Conservation (phyloP, 164 flowering plant genomes). For the Nymphaea colorata region DNA sequence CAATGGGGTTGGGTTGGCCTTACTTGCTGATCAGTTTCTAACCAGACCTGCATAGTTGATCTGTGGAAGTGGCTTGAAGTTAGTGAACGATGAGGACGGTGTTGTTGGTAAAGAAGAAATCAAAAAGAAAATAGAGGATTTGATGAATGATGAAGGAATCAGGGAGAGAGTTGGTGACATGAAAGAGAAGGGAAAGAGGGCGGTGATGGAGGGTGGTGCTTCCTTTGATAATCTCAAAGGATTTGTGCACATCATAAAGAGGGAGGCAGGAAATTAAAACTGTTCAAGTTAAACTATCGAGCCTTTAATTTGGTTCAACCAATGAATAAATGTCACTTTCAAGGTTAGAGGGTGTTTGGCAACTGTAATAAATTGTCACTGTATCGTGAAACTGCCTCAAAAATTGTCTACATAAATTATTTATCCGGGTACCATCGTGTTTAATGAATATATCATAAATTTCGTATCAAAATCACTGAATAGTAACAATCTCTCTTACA, state of each 20-base stretch:
- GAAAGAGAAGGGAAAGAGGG: conserved; percentile 15
- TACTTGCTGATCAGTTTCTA: neutral
- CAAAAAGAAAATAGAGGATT: neutral
- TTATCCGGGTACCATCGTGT: too few species aligned
- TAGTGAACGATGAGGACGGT: neutral
- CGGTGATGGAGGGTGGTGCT: conserved; percentile 5
- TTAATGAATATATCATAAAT: too few species aligned
- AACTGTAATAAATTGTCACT: too few species aligned
- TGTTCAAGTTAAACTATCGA: too few species aligned
- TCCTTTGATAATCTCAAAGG: neutral
- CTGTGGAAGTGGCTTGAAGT: neutral
- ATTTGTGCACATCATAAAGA: neutral
- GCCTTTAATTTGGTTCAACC: too few species aligned
- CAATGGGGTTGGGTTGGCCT: neutral
- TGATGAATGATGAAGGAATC: neutral
- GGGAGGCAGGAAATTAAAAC: too few species aligned
- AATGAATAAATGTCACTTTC: too few species aligned
- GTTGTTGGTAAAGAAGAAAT: neutral
- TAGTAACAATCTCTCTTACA: too few species aligned
- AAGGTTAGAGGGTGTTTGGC: too few species aligned
- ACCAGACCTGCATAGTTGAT: neutral
- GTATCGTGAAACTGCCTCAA: too few species aligned
- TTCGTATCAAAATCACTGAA: too few species aligned
- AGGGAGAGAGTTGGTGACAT: conserved; percentile 8
- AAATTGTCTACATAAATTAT: too few species aligned